Conservation (phyloP, 2,329 filamentous ascomycete genomes). For the Aspergillus tamarii region DNA sequence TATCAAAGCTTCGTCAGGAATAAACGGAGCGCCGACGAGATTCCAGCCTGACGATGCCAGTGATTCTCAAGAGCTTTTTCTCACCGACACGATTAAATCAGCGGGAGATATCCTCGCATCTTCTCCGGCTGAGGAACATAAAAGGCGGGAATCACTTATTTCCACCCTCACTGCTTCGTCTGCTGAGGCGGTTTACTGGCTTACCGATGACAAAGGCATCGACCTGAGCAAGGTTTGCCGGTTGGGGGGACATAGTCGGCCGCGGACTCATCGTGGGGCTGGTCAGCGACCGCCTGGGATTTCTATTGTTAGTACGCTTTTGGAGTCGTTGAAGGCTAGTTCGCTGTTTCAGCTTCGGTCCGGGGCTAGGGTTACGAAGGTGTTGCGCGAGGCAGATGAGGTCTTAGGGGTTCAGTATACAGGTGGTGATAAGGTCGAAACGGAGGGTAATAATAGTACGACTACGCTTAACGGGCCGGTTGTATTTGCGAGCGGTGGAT, state of each 20-base stretch:
- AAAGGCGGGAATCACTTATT: constrained; percentile 50
- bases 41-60: constrained; percentile 51
- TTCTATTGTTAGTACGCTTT: constrained; percentile 59
- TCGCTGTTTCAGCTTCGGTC: constrained; percentile 57
- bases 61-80: constrained; percentile 49
- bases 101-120: constrained; percentile 48
- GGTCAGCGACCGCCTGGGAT: constrained; percentile 61
- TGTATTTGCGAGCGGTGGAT: constrained; percentile 64
- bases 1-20: constrained; percentile 69
- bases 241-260: constrained; percentile 61
- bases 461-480: constrained; percentile 54
- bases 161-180: constrained; percentile 53
- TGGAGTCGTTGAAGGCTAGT: constrained; percentile 55
- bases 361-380: constrained; percentile 56
- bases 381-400: constrained; percentile 42
- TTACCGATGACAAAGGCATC: constrained; percentile 59
- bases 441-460: constrained; percentile 17
- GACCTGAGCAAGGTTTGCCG: constrained; percentile 62
- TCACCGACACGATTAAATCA: constrained; percentile 60
- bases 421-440: constrained; percentile 31
- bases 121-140: constrained; percentile 34
- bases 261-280: constrained; percentile 61
- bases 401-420: constrained; percentile 60
- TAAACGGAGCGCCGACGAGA: constrained; percentile 64
- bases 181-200: constrained; percentile 57